These are phyloP conservation scores for Aspergillus sp. DNA, from an alignment of 2,329 filamentous ascomycete genomes.

Conservation along the genomic window DNA sequence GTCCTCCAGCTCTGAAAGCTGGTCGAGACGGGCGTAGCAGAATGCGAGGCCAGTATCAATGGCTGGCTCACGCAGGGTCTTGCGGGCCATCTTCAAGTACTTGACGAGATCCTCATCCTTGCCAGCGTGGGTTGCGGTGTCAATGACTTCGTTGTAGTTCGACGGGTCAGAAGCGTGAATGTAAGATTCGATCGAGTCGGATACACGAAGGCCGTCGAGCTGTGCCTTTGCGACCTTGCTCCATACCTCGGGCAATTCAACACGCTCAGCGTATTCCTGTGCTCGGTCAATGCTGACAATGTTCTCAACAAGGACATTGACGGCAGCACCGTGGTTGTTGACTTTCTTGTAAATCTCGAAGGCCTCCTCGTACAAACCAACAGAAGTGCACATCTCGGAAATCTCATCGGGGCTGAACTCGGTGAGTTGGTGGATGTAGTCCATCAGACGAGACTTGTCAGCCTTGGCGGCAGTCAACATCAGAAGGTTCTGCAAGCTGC, in stretches of 20 bases:
- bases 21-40: conserved; percentile 85
- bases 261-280: conserved; percentile 89
- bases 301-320: conserved; percentile 89
- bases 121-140: conserved; percentile 88
- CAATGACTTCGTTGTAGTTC: conserved; percentile 94
- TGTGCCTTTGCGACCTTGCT: conserved; percentile 98
- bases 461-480: conserved; percentile 96
- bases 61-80: conserved; percentile 87
- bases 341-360: conserved; percentile 99
- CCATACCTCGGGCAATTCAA: conserved; percentile 94
- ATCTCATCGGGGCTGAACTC: conserved; percentile 91
- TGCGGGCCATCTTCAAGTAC: conserved; percentile 93
- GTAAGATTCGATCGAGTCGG: conserved; percentile 92
- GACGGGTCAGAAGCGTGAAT: conserved; percentile 89
- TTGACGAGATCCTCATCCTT: conserved; percentile 98
- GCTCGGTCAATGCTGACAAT: conserved; percentile 97
- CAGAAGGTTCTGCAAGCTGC: conserved; percentile 90
- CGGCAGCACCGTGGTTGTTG: conserved; percentile 78
- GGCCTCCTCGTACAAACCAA: conserved; percentile 92
- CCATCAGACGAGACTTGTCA: conserved; percentile 90
- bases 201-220: conserved; percentile 87
- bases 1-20: conserved; percentile 89
- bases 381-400: conserved; percentile 85
- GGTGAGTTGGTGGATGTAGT: conserved; percentile 89
- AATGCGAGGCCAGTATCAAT: conserved; percentile 95